phyloP scores from a whole-genome alignment of 805 yeast genomes.

The Groenewaldozyma salmanticensis region DNA sequence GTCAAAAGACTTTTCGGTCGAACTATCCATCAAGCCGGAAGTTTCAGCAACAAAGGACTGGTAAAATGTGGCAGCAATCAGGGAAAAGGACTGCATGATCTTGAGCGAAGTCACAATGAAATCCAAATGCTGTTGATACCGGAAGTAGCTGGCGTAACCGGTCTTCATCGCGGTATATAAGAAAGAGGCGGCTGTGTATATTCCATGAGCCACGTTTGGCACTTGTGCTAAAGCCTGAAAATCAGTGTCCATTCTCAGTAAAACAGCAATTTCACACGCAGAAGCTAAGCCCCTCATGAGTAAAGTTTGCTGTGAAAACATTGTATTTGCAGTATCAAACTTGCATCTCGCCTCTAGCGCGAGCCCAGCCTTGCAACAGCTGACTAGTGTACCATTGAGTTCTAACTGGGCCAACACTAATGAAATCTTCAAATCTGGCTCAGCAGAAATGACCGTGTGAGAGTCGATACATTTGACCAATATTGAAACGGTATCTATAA shows the following conservation, averaged over 20 bases:
- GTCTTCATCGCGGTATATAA: slow-evolving; percentile 8
- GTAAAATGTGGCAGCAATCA: slow-evolving; percentile 8
- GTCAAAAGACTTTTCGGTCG: background rate
- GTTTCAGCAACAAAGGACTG: background rate
- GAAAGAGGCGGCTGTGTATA: slow-evolving; percentile 11
- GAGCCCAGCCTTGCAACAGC: background rate
- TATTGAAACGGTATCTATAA: too few species aligned
- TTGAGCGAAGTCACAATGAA: slow-evolving; percentile 6
- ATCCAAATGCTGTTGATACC: slow-evolving; percentile 7
- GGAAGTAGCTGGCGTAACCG: slow-evolving; percentile 5
- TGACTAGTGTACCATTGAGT: background rate
- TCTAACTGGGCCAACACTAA: too few species aligned
- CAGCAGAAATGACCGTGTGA: too few species aligned
- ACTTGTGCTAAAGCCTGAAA: background rate
- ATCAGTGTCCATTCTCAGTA: background rate
- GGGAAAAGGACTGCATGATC: slow-evolving; percentile 4
- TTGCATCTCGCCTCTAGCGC: background rate
- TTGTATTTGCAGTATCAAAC: background rate
- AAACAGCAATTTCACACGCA: background rate
- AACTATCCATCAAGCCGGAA: background rate
- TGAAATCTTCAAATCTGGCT: too few species aligned
- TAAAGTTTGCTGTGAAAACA: background rate
- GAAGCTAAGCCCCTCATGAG: background rate
- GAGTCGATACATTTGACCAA: too few species aligned
- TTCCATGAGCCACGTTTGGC: background rate